phyloP scores from a whole-genome alignment of 2,329 filamentous ascomycete species.

The Fusarium bulbicola region DNA sequence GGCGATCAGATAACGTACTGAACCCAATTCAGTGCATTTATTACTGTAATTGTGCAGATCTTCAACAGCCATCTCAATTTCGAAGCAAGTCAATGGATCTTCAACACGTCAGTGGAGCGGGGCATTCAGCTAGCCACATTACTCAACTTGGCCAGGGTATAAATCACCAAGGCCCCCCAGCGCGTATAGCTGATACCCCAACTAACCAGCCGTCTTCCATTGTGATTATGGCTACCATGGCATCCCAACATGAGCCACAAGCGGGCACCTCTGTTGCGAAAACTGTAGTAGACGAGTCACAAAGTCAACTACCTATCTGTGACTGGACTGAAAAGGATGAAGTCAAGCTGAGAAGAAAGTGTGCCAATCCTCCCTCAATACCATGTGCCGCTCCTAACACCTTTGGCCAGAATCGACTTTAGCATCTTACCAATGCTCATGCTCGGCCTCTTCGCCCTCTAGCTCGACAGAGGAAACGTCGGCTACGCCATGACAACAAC shows the following conservation, averaged over 20 bases:
- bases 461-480: constrained; percentile 5
- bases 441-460: constrained; percentile 3
- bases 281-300: neutral
- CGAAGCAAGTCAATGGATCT: neutral
- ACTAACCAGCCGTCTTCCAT: too few species aligned
- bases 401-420: neutral
- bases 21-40: neutral
- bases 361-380: rapidly evolving
- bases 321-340: constrained; percentile 5
- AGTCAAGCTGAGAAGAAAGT: neutral
- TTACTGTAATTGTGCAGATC: neutral
- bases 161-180: too few species aligned
- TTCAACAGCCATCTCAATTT: neutral
- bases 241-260: rapidly evolving
- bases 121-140: neutral
- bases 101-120: neutral
- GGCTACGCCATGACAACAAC: constrained; percentile 10
- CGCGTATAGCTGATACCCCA: too few species aligned
- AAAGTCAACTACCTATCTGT: neutral
- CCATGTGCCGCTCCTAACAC: rapidly evolving
- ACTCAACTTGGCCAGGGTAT: too few species aligned
- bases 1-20: neutral
- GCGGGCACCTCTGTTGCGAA: too few species aligned
- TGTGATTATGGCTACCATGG: neutral
- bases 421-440: neutral